phyloP scores from a whole-genome alignment of 2,329 filamentous ascomycete genomes.

The Aspergillus sp. region DNA sequence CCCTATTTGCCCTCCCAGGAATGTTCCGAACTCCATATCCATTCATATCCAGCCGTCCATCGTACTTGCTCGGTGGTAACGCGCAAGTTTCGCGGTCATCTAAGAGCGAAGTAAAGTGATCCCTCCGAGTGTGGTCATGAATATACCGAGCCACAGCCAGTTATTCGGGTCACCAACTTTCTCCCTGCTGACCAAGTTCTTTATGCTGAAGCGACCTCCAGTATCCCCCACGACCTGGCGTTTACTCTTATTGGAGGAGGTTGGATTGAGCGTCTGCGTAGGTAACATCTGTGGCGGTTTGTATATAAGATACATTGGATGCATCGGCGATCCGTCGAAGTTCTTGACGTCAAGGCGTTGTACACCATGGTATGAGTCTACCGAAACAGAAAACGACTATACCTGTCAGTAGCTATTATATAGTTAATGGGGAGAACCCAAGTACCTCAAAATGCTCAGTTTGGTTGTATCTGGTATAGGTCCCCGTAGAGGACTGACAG shows the following conservation, averaged over 20 bases:
- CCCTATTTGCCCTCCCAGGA: not conserved
- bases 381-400: conserved; percentile 48
- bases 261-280: conserved; percentile 65
- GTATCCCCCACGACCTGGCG: conserved; percentile 25
- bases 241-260: conserved; percentile 41
- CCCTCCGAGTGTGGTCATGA: conserved; percentile 50
- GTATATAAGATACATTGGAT: conserved; percentile 68
- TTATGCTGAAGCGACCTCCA: conserved; percentile 27
- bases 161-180: conserved; percentile 43
- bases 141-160: conserved; percentile 52
- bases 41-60: not conserved
- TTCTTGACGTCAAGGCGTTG: conserved; percentile 65
- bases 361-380: conserved; percentile 64
- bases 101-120: conserved; percentile 40
- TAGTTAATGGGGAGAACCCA: not conserved
- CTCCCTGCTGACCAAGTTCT: conserved; percentile 32
- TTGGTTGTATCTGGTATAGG: conserved; percentile 69
- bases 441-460: conserved; percentile 63
- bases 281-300: conserved; percentile 69
- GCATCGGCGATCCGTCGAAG: conserved; percentile 65
- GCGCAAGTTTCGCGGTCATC: not conserved
- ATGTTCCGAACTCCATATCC: conserved; percentile 10
- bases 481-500: conserved; percentile 56
- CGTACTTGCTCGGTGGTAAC: not conserved
- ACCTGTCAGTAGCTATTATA: conserved; percentile 10